Evolutionary conservation across 2,329 filamentous ascomycete genomes (phyloP), one percentile per base, ranked within the genome.

Genomic region (Septoria linicola): DNA sequence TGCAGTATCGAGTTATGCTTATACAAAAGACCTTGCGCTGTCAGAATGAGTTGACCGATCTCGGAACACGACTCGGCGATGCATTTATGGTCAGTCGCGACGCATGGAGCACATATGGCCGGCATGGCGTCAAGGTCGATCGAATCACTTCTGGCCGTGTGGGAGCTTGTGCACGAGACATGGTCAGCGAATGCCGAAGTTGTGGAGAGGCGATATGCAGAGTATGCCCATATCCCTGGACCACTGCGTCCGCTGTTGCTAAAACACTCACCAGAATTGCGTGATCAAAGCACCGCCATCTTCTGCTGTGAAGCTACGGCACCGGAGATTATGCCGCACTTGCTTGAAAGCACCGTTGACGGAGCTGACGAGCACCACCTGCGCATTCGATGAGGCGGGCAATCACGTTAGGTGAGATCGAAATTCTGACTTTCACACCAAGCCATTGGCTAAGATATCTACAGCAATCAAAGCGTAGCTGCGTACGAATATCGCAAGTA

Each of bases 121-220:
- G 51, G 13, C 55, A 63, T 42, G 59, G 65, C 36, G 52, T 61
- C 8, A 68, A 66, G 21, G 60, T 69, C 7, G 66, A 66, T 2
- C 70, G 69, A 44, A 63, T 80, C 58, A 81, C 71, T 61, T 78
- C 77, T 57, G 85, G 86, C 45, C 92, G 89, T 70, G 78, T 87
- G 21, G 84, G 87, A 4, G 79, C 80, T 61, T 97, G 92, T 67
- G 92, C 92, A 17, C 79, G 89, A 55, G 92, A 96, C 69, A 81
- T 95, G 81, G 92, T 97, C 4, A 81, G 79, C 35, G 85, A 87
- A 60, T 96, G 92, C 69, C 82, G 89, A 49, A 80, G 84, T 56
- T 97, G 92, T 68, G 80, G 80, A 32, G 82, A 74, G 21, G 78
- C 90, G 20, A 83, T 96, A 49, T 97, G 92, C 70, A 81, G 92